Percentiles rank a stretch among this genome's conserved stretches.
Conservation (phyloP, 2,329 filamentous ascomycete species). For the Dothidotthia symphoricarpi region DNA sequence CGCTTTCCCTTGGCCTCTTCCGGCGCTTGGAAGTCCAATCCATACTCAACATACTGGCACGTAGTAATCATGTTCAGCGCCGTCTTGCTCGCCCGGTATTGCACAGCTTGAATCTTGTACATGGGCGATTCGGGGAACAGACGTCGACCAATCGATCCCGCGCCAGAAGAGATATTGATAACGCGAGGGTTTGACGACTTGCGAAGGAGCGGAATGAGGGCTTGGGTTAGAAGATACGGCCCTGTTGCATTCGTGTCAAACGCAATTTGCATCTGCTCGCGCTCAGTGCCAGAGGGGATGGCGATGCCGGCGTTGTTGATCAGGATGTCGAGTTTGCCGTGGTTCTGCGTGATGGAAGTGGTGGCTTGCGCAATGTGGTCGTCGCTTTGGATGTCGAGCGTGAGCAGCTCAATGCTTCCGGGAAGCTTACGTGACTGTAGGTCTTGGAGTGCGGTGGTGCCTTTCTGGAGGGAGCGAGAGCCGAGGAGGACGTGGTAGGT, state of each 20-base stretch:
- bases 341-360: slow-evolving; percentile 17
- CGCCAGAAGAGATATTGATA: slow-evolving; percentile 39
- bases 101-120: slow-evolving; percentile 27
- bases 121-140: slow-evolving; percentile 25
- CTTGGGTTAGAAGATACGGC: slow-evolving; percentile 24
- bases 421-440: slow-evolving; percentile 27
- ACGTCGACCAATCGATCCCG: slow-evolving; percentile 34
- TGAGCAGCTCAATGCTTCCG: slow-evolving; percentile 39
- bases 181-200: slow-evolving; percentile 27
- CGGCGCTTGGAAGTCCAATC: slow-evolving; percentile 1
- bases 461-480: slow-evolving; percentile 21
- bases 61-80: slow-evolving; percentile 44
- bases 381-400: slow-evolving; percentile 47
- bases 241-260: slow-evolving; percentile 35
- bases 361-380: slow-evolving; percentile 43
- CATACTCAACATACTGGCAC: slow-evolving; percentile 29
- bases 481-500: slow-evolving; percentile 34
- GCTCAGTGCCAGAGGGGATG: slow-evolving; percentile 15
- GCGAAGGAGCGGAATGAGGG: slow-evolving; percentile 18
- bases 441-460: slow-evolving; percentile 26
- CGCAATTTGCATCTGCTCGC: slow-evolving; percentile 23
- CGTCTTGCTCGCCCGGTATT: slow-evolving; percentile 41
- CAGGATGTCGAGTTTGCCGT: slow-evolving; percentile 41
- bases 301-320: slow-evolving; percentile 43
- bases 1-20: not conserved